These are phyloP conservation scores for Coemansia sp. DNA, from an alignment of 192 early-diverging fungal genomes.

Conservation along the genomic window DNA sequence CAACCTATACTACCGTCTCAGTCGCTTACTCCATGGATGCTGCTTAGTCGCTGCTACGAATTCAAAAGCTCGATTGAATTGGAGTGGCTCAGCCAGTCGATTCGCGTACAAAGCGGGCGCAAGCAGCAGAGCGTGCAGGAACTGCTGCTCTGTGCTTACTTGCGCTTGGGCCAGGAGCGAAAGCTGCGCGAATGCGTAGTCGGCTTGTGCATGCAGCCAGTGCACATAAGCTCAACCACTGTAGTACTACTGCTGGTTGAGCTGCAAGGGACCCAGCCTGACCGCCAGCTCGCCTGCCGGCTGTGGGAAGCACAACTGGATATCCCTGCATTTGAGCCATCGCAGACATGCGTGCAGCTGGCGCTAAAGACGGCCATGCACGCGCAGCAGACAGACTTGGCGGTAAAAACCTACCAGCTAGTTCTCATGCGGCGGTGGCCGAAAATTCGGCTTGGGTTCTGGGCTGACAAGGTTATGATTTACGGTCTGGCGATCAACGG, in stretches of 20 bases:
- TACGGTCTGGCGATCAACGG: slow-evolving; percentile 50
- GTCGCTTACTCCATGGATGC: slow-evolving; percentile 47
- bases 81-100: slow-evolving; percentile 23
- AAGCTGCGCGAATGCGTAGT: slow-evolving; percentile 22
- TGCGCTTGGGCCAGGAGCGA: slow-evolving; percentile 21
- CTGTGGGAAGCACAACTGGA: slow-evolving; percentile 29
- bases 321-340: slow-evolving; percentile 22
- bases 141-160: slow-evolving; percentile 32
- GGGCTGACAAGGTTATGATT: slow-evolving; percentile 44
- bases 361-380: slow-evolving; percentile 38
- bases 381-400: slow-evolving; percentile 17
- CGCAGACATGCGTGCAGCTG: slow-evolving; percentile 35
- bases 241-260: slow-evolving; percentile 17
- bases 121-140: slow-evolving; percentile 11
- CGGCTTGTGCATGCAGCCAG: slow-evolving; percentile 11
- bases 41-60: slow-evolving; percentile 31
- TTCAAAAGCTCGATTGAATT: slow-evolving; percentile 1
- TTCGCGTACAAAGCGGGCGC: slow-evolving; percentile 14
- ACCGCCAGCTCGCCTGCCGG: slow-evolving; percentile 35
- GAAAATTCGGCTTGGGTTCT: slow-evolving; percentile 23
- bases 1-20: slow-evolving; percentile 11
- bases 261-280: slow-evolving; percentile 21
- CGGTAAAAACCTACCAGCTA: slow-evolving; percentile 25
- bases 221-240: slow-evolving; percentile 13
- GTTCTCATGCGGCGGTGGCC: slow-evolving; percentile 29